These are phyloP conservation scores for Hanseniaspora sp. DNA, from an alignment of 1,139 yeast species.

Conservation along the genomic window DNA sequence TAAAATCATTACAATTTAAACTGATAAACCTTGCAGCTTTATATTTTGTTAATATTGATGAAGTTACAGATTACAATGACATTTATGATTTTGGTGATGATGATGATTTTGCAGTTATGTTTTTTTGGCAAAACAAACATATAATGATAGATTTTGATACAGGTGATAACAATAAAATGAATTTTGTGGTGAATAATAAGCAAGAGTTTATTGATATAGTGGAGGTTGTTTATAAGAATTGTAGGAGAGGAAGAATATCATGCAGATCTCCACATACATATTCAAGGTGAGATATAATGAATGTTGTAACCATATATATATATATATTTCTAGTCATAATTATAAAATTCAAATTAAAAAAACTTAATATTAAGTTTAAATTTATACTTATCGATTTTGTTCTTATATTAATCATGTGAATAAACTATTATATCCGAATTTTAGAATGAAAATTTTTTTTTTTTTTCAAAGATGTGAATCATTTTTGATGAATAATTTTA, in stretches of 20 bases:
- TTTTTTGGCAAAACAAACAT: slow-evolving; percentile 84
- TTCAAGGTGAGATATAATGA: background rate
- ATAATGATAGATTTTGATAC: slow-evolving; percentile 99
- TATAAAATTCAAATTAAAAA: too few species aligned
- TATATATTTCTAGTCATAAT: too few species aligned
- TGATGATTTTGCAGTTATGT: slow-evolving; percentile 88
- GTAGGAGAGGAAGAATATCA: slow-evolving; percentile 82
- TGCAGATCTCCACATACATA: slow-evolving; percentile 60
- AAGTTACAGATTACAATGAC: slow-evolving; percentile 82
- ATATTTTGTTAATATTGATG: slow-evolving; percentile 77
- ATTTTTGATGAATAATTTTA: too few species aligned
- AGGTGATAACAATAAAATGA: slow-evolving; percentile 89
- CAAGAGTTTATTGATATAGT: slow-evolving; percentile 87
- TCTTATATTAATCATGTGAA: too few species aligned
- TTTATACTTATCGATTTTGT: too few species aligned
- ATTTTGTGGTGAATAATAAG: slow-evolving; percentile 64
- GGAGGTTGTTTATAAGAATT: slow-evolving; percentile 84
- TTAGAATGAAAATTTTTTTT: too few species aligned
- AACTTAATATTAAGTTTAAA: background rate
- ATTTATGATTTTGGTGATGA: slow-evolving; percentile 70
- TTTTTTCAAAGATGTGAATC: too few species aligned
- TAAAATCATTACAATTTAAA: slow-evolving; percentile 69
- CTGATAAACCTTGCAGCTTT: slow-evolving; percentile 80
- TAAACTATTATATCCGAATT: too few species aligned
- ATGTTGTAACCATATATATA: background rate